Base-by-base conservation (phyloP, 75 land plant species). In the Adiantum capillusveneris region DNA sequence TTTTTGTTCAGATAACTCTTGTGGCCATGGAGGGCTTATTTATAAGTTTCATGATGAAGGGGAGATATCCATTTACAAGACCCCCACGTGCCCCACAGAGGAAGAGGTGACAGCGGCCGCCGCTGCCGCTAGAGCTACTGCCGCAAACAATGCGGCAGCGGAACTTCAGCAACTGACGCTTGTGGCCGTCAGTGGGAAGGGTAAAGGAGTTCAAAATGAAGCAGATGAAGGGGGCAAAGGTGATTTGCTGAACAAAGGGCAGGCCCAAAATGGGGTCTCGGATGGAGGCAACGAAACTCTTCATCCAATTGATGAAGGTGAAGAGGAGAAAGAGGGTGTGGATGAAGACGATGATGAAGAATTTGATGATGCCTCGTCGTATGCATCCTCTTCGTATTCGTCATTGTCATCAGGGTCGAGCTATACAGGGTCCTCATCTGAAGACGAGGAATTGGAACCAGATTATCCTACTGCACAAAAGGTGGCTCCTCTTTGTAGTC, bases 261-360 rank as follows among this genome's bases (percentile, higher is more conserved):
- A 5, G 37, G 7, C 3, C 7, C 7, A 34, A 9, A 34, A 9
- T 34, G 37, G 37, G 37, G 37, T 5, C 7, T 34, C 37, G 7
- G 37, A 34, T 34, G 37, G 37, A 34, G 9, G 9, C 7, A 34
- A 34, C 9, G 37, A 34, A 34, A 9, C 37, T 46, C 49, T 46
- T 2, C n/a, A 46, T 17, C 17, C 49, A 6, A 17, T 46, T 7
- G 12, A 46, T 7, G 49, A 46, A 20, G 14, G 3, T 2, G 49
- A 46, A 46, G 49, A 46, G 17, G 37, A 34, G 37, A 34, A 34
- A 5, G 37, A 34, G 37, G 9, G 9, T 34, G 37, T 3, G 3
- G 49, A 46, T 1, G 49, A 46, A n/a, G 21, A 46, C 5, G 49
- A 46, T 17, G 49, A 46, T n/a, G 49, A 46, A n/a, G 49, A 20